These are phyloP conservation scores for Fusarium tricinctum DNA, from an alignment of 2,329 filamentous ascomycete genomes.

Conservation along the genomic window DNA sequence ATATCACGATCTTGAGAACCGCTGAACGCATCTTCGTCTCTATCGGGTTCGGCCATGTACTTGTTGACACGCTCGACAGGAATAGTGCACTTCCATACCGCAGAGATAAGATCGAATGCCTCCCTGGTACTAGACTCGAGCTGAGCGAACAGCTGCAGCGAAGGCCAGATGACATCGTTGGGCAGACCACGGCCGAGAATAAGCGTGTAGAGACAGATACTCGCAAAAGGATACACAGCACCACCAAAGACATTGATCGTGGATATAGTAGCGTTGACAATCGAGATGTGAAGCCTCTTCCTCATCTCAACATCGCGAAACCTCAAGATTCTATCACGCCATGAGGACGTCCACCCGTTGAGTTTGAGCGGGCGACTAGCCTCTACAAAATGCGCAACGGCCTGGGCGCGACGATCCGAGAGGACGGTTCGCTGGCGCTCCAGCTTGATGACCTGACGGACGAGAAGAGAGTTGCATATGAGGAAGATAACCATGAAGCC, in stretches of 20 bases:
- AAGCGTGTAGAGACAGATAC: conserved; percentile 85
- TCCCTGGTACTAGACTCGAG: conserved; percentile 81
- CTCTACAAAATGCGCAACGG: conserved; percentile 88
- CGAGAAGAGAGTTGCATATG: conserved; percentile 75
- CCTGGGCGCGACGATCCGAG: conserved; percentile 83
- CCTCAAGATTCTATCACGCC: conserved; percentile 55
- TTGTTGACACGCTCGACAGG: conserved; percentile 84
- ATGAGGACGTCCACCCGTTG: conserved; percentile 58
- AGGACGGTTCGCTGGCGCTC: conserved; percentile 79
- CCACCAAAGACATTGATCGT: conserved; percentile 80
- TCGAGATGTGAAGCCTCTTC: conserved; percentile 56
- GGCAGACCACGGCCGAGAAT: conserved; percentile 76
- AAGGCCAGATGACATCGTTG: conserved; percentile 88
- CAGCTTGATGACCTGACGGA: conserved; percentile 74
- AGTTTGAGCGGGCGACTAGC: conserved; percentile 76
- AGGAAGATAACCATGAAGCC: conserved; percentile 78
- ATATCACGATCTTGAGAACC: conserved; percentile 58
- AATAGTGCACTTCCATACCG: conserved; percentile 84
- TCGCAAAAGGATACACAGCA: conserved; percentile 82
- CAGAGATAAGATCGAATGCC: conserved; percentile 80
- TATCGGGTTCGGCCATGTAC: conserved; percentile 90
- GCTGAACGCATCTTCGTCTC: conserved; percentile 64
- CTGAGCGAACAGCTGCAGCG: conserved; percentile 83
- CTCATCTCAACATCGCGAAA: conserved; percentile 56
- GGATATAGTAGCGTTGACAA: conserved; percentile 64